phyloP scores from a whole-genome alignment of 768 basidiomycete species.

The Vararia minispora region DNA sequence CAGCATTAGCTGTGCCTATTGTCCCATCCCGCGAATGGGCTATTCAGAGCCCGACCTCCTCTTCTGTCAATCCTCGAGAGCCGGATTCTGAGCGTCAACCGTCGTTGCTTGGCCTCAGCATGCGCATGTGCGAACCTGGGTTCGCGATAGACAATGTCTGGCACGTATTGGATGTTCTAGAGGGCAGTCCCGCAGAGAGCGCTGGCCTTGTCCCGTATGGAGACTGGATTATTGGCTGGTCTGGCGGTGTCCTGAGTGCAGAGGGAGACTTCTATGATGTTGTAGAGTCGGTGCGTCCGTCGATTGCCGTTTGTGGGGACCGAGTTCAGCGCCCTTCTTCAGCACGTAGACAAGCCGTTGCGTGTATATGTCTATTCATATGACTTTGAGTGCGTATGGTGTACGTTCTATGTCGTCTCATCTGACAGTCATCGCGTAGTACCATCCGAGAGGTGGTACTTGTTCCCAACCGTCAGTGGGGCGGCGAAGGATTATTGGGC shows the following conservation, averaged over 20 bases:
- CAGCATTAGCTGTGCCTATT: slow-evolving; percentile 61
- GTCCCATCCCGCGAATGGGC: slow-evolving; percentile 83
- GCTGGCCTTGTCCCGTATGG: slow-evolving; percentile 92
- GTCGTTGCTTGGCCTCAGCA: slow-evolving; percentile 86
- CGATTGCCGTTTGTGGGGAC: neutral
- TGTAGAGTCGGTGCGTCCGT: slow-evolving; percentile 70
- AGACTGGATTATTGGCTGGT: slow-evolving; percentile 80
- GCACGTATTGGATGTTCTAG: slow-evolving; percentile 95
- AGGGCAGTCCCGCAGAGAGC: slow-evolving; percentile 93
- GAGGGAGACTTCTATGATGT: slow-evolving; percentile 97
- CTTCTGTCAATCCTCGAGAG: slow-evolving; percentile 26
- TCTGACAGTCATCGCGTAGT: slow-evolving; percentile 28
- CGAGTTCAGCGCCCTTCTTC: neutral
- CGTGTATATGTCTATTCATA: slow-evolving; percentile 94
- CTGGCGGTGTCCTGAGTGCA: slow-evolving; percentile 80
- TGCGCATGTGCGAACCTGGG: slow-evolving; percentile 89
- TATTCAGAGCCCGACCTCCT: slow-evolving; percentile 27
- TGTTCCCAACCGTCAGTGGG: slow-evolving; percentile 96
- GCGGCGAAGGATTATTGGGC: slow-evolving; percentile 89
- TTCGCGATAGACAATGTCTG: slow-evolving; percentile 87
- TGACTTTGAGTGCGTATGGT: slow-evolving; percentile 77
- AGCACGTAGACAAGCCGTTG: slow-evolving; percentile 92
- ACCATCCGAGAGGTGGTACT: slow-evolving; percentile 87
- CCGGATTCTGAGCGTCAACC: slow-evolving; percentile 47
- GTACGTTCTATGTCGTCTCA: slow-evolving; percentile 3